Evolutionary conservation across 805 yeast genomes (phyloP), one percentile per base, ranked within the genome.

Genomic region (Pichia insulana): DNA sequence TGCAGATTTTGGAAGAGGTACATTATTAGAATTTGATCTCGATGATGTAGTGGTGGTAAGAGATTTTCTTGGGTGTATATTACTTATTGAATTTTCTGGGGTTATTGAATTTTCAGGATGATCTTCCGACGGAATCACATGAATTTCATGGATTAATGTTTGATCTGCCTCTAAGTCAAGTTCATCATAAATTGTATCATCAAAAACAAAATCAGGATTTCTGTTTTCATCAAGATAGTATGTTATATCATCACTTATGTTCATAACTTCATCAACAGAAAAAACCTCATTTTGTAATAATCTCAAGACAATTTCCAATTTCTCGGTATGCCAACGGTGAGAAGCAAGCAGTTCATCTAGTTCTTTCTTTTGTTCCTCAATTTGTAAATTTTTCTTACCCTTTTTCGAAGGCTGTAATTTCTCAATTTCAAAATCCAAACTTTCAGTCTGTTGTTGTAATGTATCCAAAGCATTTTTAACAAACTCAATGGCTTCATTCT

Each of bases 221-320:
- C 83, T 92, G 58, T 92, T 92, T 54, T 85, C 85, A 52, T 92
- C 97, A 31, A 92, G 87, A 60, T 87, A 90, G 63, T 92, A 90
- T 50, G 76, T 83, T 62, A 92, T 80, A 62, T 92, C 97, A 37
- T 92, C 98, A 58, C 82, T 80, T 46, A 88, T 75, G 25, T 70
- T 78, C 58, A 81, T 78, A 7, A 92, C 78, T 27, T 75, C 73
- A 18, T 85, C 95, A 2, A 89, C 79, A 27, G 80, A 83, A 50
- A 92, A 65, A 22, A 75, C 78, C 49, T 83, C 89, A 59, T 81
- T 85, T 49, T 86, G 95, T 41, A 92, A 62, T 56, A 81, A 68
- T 49, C 88, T 73, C 50, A 88, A 65, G 30, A 89, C 76, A 42
- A 72, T 73, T 57, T 92, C 98, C 56, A 92, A 69, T 54, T 81